Evolutionary conservation across 1,284 basidiomycete genomes (phyloP).

Genomic region (Moesziomyces sp.): DNA sequence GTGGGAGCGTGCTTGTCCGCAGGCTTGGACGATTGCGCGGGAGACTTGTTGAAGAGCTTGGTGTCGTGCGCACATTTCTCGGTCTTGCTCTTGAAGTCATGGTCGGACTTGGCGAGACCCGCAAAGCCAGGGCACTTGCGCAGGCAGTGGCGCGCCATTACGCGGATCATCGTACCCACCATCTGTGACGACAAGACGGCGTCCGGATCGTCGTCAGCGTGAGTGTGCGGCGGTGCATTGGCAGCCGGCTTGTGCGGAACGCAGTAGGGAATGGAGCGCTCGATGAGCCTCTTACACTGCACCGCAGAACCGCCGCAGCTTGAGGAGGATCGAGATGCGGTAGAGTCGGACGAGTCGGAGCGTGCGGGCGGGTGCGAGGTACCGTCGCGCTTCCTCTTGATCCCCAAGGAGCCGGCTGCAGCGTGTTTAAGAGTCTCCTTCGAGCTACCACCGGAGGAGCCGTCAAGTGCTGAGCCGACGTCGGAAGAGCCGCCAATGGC

Average conservation of each 20-base stretch:
- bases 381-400: background rate
- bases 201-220: background rate
- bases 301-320: constrained; percentile 3
- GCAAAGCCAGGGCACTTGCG: constrained; percentile 16
- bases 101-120: background rate
- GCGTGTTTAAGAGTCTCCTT: background rate
- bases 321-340: background rate
- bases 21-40: background rate
- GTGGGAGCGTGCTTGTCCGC: background rate
- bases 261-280: constrained; percentile 7
- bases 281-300: constrained; percentile 7
- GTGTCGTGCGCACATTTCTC: constrained; percentile 6
- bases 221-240: background rate
- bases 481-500: background rate
- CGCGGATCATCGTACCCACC: constrained; percentile 2
- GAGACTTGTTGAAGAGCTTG: constrained; percentile 7
- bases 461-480: too few species aligned
- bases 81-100: constrained; percentile 1
- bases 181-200: background rate
- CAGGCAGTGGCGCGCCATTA: constrained; percentile 11
- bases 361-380: background rate
- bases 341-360: background rate
- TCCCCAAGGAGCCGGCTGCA: too few species aligned
- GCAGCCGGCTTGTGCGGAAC: background rate
- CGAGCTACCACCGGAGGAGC: background rate